Evolutionary conservation across 192 early-diverging fungal genomes (phyloP).

Genomic region (Phlyctochytrium bullatum): DNA sequence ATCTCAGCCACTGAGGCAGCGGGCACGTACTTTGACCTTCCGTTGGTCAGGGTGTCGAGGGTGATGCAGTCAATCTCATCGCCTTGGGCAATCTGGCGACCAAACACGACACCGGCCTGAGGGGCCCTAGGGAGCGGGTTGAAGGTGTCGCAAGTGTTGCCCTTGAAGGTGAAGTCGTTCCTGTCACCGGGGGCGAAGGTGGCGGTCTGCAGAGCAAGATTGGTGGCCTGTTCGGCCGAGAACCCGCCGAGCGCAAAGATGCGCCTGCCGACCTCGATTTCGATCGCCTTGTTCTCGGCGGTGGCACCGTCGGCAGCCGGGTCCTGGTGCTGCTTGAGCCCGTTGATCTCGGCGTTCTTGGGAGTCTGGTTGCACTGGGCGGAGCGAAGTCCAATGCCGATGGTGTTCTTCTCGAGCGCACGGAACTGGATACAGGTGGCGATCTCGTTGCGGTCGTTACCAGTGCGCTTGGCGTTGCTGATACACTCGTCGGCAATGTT

Average conservation of each 20-base stretch:
- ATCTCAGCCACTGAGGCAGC: background rate
- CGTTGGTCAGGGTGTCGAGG: conserved; percentile 2
- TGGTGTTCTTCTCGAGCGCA: conserved; percentile 15
- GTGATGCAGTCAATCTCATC: conserved; percentile 17
- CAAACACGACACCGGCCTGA: conserved; percentile 8
- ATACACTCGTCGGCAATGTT: conserved; percentile 12
- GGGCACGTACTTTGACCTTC: conserved; percentile 16
- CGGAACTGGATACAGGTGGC: background rate
- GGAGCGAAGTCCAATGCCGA: conserved; percentile 2
- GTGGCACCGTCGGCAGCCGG: background rate
- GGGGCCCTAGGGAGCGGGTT: background rate
- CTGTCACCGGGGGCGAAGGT: conserved; percentile 18
- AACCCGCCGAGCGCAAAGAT: conserved; percentile 11
- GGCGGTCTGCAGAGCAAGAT: conserved; percentile 14
- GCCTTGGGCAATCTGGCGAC: conserved; percentile 6
- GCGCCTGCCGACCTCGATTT: conserved; percentile 14
- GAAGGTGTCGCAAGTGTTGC: background rate
- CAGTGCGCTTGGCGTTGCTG: conserved; percentile 9
- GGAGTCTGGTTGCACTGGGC: conserved; percentile 12
- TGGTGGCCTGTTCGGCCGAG: conserved; percentile 7
- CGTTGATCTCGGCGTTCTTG: conserved; percentile 7
- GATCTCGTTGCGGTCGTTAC: background rate
- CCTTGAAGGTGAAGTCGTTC: conserved; percentile 4
- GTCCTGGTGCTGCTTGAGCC: conserved; percentile 19
- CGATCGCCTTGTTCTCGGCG: conserved; percentile 12